phyloP scores from a whole-genome alignment of 106 monocot genomes.

The Dioscorea dumetorum region DNA sequence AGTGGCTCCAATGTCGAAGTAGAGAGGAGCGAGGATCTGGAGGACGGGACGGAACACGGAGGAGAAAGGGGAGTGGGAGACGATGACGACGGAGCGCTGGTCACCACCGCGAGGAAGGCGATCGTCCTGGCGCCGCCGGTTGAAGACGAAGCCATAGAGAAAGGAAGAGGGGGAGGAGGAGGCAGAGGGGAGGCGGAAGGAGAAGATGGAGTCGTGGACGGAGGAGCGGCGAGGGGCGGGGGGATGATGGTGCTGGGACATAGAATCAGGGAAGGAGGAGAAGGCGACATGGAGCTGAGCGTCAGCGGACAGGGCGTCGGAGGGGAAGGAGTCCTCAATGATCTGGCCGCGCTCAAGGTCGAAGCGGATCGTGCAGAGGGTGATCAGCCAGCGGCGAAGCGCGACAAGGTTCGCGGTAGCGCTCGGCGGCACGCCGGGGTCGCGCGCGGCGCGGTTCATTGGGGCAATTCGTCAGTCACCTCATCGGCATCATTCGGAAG shows the following conservation, averaged over 20 bases:
- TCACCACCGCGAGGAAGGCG: conserved; percentile 92
- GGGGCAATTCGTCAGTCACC: too few species aligned
- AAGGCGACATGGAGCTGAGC: conserved; percentile 67
- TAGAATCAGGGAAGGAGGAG: conserved; percentile 98
- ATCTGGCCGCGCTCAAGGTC: conserved; percentile 91
- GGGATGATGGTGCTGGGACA: conserved; percentile 52
- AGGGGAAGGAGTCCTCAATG: conserved; percentile 69
- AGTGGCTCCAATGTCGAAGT: conserved; percentile 73
- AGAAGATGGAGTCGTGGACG: conserved; percentile 93
- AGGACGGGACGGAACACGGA: conserved; percentile 78
- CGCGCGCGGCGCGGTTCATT: conserved; percentile 3
- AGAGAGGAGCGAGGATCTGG: conserved; percentile 88
- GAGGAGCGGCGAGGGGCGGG: conserved; percentile 48
- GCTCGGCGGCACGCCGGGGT: not conserved
- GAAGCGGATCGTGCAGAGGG: conserved; percentile 89
- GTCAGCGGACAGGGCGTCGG: conserved; percentile 36
- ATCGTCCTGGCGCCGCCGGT: conserved; percentile 89
- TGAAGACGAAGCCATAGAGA: conserved; percentile 94
- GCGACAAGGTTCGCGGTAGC: conserved; percentile 10
- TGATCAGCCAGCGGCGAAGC: conserved; percentile 67
- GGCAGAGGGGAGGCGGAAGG: conserved; percentile 69
- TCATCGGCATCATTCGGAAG: too few species aligned
- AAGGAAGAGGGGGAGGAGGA: conserved; percentile 9
- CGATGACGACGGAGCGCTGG: conserved; percentile 93
- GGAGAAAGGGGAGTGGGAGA: conserved; percentile 61